Evolutionary conservation across 345 rosid genomes (phyloP).

Genomic region (Isatis tinctoria): DNA sequence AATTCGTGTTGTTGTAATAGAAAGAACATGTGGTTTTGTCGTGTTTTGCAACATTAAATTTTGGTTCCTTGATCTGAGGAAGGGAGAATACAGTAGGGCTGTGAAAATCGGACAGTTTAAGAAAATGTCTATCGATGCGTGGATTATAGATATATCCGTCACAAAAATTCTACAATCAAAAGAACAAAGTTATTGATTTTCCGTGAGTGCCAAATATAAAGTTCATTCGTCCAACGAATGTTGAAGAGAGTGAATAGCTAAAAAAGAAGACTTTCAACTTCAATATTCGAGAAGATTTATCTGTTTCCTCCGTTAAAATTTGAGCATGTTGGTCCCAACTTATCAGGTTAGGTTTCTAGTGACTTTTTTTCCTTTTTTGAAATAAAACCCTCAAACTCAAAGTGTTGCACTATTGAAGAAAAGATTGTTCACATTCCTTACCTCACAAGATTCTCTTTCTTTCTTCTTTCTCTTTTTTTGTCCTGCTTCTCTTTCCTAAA

Average conservation of each 20-base stretch:
- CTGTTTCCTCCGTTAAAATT: too few relatives aligned
- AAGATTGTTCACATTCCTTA: neutral
- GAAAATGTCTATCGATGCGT: neutral
- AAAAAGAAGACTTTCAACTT: too few relatives aligned
- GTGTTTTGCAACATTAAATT: neutral
- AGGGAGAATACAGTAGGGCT: neutral
- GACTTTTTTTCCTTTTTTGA: too few relatives aligned
- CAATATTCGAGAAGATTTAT: too few relatives aligned
- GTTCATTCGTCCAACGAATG: too few relatives aligned
- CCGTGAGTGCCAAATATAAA: too few relatives aligned
- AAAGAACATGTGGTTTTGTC: constrained; percentile 1
- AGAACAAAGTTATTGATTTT: neutral
- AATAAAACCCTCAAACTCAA: neutral
- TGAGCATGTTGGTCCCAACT: too few relatives aligned
- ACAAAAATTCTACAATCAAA: neutral
- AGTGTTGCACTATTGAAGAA: constrained; percentile 4
- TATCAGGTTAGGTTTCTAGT: too few relatives aligned
- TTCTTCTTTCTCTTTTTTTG: neutral
- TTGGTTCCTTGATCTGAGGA: neutral
- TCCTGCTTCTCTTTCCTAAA: neutral
- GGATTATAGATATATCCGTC: neutral
- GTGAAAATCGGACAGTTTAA: neutral
- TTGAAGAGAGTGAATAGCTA: too few relatives aligned
- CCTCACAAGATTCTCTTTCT: constrained; percentile 22
- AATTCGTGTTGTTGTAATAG: neutral